phyloP scores from a whole-genome alignment of 225 moss, liverwort and hornwort genomes.

The Polytrichum commune region DNA sequence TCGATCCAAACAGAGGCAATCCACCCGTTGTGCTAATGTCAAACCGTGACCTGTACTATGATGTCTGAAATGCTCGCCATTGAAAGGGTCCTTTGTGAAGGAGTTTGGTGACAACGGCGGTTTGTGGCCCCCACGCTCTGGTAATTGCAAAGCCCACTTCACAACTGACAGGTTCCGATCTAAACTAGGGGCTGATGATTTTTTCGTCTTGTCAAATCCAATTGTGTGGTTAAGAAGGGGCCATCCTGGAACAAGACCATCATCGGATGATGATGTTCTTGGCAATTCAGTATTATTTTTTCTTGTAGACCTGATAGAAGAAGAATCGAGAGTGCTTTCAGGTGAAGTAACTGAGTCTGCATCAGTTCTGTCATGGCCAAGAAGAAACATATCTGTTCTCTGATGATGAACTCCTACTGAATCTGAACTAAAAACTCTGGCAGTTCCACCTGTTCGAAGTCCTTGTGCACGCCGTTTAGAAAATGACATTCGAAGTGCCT shows the following conservation, averaged over 20 bases:
- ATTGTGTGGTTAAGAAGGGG: conserved; percentile 42
- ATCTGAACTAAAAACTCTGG: conserved; percentile 2
- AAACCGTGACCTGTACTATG: neutral
- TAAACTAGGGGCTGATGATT: conserved; percentile 3
- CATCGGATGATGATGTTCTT: conserved; percentile 16
- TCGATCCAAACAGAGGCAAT: conserved; percentile 11
- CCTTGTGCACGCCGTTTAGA: conserved; percentile 44
- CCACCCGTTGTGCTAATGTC: conserved; percentile 27
- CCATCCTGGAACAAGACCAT: conserved; percentile 45
- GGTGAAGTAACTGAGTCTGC: neutral
- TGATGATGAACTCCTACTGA: conserved; percentile 8
- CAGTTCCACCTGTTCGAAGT: conserved; percentile 12
- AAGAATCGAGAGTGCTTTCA: neutral
- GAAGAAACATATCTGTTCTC: conserved; percentile 49
- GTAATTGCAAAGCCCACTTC: conserved; percentile 42
- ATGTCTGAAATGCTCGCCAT: neutral
- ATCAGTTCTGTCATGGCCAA: conserved; percentile 6
- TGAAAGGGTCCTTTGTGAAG: neutral
- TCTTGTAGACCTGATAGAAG: too few relatives aligned
- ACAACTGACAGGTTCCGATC: conserved; percentile 32
- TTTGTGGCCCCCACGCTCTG: conserved; percentile 9
- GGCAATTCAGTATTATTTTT: too few relatives aligned
- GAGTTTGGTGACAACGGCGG: conserved; percentile 14
- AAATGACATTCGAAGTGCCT: conserved; percentile 47
- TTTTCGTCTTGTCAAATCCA: conserved; percentile 22